phyloP scores from a whole-genome alignment of 768 basidiomycete species.

The Pisolithus microcarpus region DNA sequence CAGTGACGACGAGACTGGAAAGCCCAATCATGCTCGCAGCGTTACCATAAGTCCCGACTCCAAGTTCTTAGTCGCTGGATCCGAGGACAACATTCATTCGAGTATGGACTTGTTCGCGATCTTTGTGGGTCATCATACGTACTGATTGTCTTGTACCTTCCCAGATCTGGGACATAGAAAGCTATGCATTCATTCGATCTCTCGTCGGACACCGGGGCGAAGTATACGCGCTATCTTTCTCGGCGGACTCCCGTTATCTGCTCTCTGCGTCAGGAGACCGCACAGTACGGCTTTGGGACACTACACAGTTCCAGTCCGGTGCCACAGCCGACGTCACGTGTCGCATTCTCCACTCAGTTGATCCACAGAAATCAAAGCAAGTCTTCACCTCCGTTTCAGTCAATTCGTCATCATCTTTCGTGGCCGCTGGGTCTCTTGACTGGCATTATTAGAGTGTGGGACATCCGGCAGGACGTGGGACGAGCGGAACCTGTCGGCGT shows the following conservation, averaged over 20 bases:
- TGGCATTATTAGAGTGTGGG: constrained; percentile 46
- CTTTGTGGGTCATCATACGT: not conserved
- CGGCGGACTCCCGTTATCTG: constrained; percentile 26
- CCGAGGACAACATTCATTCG: constrained; percentile 29
- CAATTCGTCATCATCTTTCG: constrained; percentile 30
- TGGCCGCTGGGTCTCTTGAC: constrained; percentile 50
- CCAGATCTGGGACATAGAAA: constrained; percentile 22
- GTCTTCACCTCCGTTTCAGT: constrained; percentile 27
- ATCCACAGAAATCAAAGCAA: constrained; percentile 13
- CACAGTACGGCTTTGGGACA: constrained; percentile 31
- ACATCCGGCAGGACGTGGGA: constrained; percentile 34
- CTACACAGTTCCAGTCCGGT: constrained; percentile 17
- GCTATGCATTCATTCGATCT: constrained; percentile 22
- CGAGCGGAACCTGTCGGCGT: constrained; percentile 12
- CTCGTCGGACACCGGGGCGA: constrained; percentile 27
- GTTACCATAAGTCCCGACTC: constrained; percentile 27
- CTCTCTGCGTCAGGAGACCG: constrained; percentile 32
- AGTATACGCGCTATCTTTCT: constrained; percentile 32
- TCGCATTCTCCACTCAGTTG: constrained; percentile 16
- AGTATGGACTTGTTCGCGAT: constrained; percentile 11
- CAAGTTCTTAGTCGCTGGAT: constrained; percentile 26
- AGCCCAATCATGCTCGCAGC: constrained; percentile 26
- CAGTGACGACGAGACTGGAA: constrained; percentile 10
- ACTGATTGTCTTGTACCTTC: constrained; percentile 2
- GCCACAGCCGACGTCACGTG: constrained; percentile 14